Percentiles rank a stretch among this genome's conserved stretches.
Conservation (phyloP, 768 basidiomycete species). For the Porpolomopsis calyptriformis region DNA sequence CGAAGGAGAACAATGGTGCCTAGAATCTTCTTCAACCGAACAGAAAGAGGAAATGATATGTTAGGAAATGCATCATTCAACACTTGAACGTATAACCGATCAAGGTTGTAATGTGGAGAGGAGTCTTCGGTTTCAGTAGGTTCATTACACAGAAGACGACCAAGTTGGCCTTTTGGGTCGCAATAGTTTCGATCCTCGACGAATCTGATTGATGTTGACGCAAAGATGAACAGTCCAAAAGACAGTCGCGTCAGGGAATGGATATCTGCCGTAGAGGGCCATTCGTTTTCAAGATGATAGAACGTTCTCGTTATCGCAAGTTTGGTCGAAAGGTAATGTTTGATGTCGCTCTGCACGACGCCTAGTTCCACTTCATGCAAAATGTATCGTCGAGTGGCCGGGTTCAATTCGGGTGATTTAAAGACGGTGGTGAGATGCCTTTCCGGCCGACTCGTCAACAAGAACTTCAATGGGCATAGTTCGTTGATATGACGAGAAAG, state of each 20-base stretch:
- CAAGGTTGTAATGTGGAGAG: conserved; percentile 7
- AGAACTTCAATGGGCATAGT: conserved; percentile 8
- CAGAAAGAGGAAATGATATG: neutral
- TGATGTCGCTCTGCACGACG: conserved; percentile 12
- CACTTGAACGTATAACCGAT: conserved; percentile 8
- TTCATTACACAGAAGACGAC: conserved; percentile 6
- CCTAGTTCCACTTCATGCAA: conserved; percentile 4
- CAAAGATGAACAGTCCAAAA: conserved; percentile 19
- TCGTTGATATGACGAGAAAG: neutral
- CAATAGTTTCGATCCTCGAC: conserved; percentile 9
- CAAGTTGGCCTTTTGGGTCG: conserved; percentile 8
- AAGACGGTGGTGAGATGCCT: neutral
- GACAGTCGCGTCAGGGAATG: conserved; percentile 13
- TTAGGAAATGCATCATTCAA: conserved; percentile 8
- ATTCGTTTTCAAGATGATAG: neutral
- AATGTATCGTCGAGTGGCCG: neutral
- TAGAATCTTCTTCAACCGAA: conserved; percentile 1
- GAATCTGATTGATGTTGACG: conserved; percentile 18
- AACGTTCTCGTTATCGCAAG: conserved; percentile 9
- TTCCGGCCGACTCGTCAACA: conserved; percentile 21
- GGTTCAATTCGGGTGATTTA: neutral
- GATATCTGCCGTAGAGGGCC: conserved; percentile 5
- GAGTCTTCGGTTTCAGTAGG: neutral
- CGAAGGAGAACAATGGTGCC: conserved; percentile 7
- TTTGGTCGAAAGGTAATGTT: conserved; percentile 9